Conservation (phyloP, 2,329 filamentous ascomycete species). For the Cercospora brassicicola region DNA sequence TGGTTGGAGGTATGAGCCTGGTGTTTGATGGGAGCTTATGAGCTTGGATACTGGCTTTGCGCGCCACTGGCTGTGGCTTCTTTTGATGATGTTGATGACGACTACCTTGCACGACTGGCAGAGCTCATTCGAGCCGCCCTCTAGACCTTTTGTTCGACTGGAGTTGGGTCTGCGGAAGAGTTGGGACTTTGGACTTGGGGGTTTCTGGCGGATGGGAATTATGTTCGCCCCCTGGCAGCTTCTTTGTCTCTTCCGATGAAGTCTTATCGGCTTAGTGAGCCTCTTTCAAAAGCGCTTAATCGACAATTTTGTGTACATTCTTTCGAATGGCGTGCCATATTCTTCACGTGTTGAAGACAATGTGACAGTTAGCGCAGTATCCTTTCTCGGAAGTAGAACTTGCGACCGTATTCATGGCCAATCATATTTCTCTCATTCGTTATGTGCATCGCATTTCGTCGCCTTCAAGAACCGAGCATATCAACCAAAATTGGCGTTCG, state of each 20-base stretch:
- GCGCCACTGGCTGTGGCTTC: not conserved
- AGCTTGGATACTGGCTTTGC: not conserved
- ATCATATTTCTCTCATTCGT: not conserved
- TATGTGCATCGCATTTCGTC: not conserved
- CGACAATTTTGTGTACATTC: not conserved
- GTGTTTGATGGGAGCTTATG: conserved; percentile 11
- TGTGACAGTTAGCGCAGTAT: not conserved
- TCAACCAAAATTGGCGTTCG: not conserved
- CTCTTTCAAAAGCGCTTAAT: not conserved
- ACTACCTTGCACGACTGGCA: not conserved
- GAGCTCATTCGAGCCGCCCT: not conserved
- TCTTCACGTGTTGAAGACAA: not conserved
- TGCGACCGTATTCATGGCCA: not conserved
- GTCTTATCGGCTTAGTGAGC: not conserved
- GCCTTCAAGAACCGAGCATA: not conserved
- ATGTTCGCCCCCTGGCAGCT: not conserved
- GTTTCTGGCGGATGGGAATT: not conserved
- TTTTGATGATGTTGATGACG: not conserved
- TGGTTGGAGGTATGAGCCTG: conserved; percentile 69
- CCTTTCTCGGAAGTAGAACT: not conserved
- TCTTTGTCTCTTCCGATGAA: not conserved
- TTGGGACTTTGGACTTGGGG: not conserved
- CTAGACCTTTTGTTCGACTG: not conserved
- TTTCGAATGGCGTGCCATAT: not conserved
- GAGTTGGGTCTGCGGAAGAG: not conserved